These are phyloP conservation scores for Malassezia yamatoensis DNA, from an alignment of 1,284 basidiomycete species.

Conservation along the genomic window DNA sequence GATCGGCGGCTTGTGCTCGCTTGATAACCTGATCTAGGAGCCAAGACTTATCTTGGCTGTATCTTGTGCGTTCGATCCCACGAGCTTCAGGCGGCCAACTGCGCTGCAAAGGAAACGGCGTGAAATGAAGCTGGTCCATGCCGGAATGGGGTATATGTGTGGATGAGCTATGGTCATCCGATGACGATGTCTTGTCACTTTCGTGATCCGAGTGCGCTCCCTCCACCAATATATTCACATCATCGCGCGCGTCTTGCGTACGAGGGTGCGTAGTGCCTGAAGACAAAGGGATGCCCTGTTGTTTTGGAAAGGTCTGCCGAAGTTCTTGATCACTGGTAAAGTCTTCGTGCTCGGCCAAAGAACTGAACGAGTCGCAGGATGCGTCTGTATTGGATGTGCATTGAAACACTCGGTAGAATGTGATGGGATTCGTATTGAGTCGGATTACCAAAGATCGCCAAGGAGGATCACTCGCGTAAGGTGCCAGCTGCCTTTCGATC, in stretches of 20 bases:
- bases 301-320: neutral
- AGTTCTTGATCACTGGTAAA: neutral
- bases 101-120: conserved; percentile 26
- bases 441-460: conserved; percentile 1
- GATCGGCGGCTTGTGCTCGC: conserved; percentile 15
- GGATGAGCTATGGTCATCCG: neutral
- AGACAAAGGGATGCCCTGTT: neutral
- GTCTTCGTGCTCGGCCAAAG: neutral
- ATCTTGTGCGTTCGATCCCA: conserved; percentile 29
- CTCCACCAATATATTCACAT: neutral
- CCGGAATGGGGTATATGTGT: no score
- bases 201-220: neutral
- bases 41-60: conserved; percentile 44
- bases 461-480: neutral
- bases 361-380: conserved; percentile 14
- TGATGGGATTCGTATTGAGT: neutral
- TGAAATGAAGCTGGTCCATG: conserved; percentile 18
- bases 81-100: conserved; percentile 35
- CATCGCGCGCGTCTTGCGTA: neutral
- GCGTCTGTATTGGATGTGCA: neutral
- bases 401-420: conserved; percentile 7
- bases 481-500: conserved; percentile 7
- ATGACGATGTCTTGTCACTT: neutral
- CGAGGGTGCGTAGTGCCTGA: neutral
- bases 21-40: conserved; percentile 25